Evolutionary conservation across 768 basidiomycete genomes (phyloP), one percentile per base, ranked within the genome.

Genomic region (Fistulinella prunicolor): DNA sequence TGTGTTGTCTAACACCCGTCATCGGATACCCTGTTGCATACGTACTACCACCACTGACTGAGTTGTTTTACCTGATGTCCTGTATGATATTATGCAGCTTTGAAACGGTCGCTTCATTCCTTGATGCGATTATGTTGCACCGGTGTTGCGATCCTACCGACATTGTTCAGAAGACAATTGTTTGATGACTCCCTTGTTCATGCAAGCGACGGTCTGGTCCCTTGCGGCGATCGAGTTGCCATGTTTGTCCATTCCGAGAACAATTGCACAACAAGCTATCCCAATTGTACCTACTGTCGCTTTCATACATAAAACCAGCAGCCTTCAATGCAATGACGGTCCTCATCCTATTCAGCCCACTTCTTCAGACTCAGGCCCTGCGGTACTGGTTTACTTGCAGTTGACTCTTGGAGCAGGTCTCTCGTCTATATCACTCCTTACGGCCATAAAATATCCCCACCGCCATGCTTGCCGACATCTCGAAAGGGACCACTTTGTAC

Each of bases 401-500:
- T 22, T 32, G 35, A 24, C 46, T 36, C 22, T 51, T 49, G 21
- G 62, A 64, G 59, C 62, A 49, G 59, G 55, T 43, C 61, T 47
- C 59, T 42, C 37, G 21, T 46, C 42, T 17, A 47, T 19, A 49
- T 46, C 34, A 41, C 17, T 45, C 35, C 37, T 48, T 50, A 0
- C 34, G 3, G 2, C 16, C 38, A 30, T 38, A 47, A 29, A 50
- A 41, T 29, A 17, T 47, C 36, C 9, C 38, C 23, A 17, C 23
- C 12, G 42, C 29, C 39, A 91, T 89, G 89, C 81, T 90, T 59
- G 70, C 81, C 51, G 77, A 79, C 55, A 73, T 88, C 35, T 83
- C 86, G 13, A 88, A 82, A 73, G 77, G 78, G 46, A 70, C 80
- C 55, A 82, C 78, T 44, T 71, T 86, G 44, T 88, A 83, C 60